These are phyloP conservation scores for Karstenula rhodostoma DNA, from an alignment of 2,329 filamentous ascomycete genomes.

Conservation along the genomic window DNA sequence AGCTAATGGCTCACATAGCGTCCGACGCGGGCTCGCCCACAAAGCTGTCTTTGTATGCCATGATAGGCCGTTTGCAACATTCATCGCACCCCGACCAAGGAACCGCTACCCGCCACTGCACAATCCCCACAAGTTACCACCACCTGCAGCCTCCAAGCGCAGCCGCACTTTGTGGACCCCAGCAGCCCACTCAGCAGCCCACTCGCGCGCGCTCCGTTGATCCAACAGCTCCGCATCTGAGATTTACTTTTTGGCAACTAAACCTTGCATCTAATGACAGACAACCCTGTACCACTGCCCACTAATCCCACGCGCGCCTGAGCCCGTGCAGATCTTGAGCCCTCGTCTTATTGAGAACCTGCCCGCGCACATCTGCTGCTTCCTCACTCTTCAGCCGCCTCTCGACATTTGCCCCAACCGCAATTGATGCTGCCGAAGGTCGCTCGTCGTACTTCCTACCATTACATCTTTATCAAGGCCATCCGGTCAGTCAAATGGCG, in stretches of 20 bases:
- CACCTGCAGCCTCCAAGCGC: neutral
- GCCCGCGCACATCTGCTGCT: neutral
- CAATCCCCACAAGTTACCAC: neutral
- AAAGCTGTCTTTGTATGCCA: neutral
- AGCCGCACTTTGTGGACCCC: slow-evolving; percentile 1
- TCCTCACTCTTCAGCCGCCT: neutral
- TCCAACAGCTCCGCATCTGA: neutral
- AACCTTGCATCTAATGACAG: neutral
- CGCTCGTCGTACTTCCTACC: slow-evolving; percentile 48
- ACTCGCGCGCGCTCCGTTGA: neutral
- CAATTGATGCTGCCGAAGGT: slow-evolving; percentile 51
- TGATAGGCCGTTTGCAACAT: slow-evolving; percentile 22
- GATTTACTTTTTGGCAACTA: neutral
- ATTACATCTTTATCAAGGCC: slow-evolving; percentile 50
- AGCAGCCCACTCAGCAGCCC: too few relatives aligned
- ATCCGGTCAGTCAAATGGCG: slow-evolving; percentile 63
- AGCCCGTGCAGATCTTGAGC: slow-evolving; percentile 10
- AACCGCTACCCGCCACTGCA: neutral
- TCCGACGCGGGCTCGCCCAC: neutral
- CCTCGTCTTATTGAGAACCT: neutral
- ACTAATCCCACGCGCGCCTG: slow-evolving; percentile 4
- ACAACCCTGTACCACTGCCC: slow-evolving; percentile 9
- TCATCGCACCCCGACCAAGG: neutral
- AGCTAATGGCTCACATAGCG: neutral
- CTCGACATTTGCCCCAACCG: neutral